Evolutionary conservation across 2,329 filamentous ascomycete genomes (phyloP), one percentile per base, ranked within the genome.

Genomic region (Nemania bipapillata): DNA sequence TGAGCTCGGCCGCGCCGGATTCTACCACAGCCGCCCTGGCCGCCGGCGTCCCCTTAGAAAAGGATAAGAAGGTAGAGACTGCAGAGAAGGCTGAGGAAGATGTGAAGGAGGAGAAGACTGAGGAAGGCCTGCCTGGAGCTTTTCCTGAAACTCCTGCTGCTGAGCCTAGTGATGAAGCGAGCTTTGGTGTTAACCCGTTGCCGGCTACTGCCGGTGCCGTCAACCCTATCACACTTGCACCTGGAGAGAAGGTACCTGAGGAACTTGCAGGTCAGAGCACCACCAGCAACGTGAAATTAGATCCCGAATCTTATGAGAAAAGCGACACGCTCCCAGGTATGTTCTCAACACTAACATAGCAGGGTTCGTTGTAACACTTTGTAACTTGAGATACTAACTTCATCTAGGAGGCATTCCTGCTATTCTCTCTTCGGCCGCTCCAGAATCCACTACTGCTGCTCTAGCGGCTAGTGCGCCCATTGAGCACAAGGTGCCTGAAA

Each of bases 241-340:
- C 94, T 3, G 94, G 94, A 75, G 92, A 97, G 83, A 89, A 90
- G 79, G 87, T 97, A 9, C 94, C 94, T 47, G 86, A 92, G 55
- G 86, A 86, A 28, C 77, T 94, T 74, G 89, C 89, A 55, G 80
- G 86, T 59, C 91, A 92, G 79, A 90, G 91, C 72, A 83, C 88
- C 74, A 91, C 92, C 78, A 83, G 83, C 68, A 90, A 93, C 58
- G 87, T 97, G 76, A 88, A 90, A 76, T 87, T 92, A 22, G 94
- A 97, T 79, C 87, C 93, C 79, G 92, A 90, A 74, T 95, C 93
- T 1, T 98, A 97, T 80, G 91, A 96, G 79, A 92, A 92, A 80
- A 89, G 90, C 71, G 91, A 91, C 76, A 86, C 89, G 65, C 80
- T 90, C 49, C 84, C 86, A 58, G 86, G 86, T 72, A 75, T 58